Conservation (phyloP, 768 basidiomycete genomes). For the Tylopilus felleus region DNA sequence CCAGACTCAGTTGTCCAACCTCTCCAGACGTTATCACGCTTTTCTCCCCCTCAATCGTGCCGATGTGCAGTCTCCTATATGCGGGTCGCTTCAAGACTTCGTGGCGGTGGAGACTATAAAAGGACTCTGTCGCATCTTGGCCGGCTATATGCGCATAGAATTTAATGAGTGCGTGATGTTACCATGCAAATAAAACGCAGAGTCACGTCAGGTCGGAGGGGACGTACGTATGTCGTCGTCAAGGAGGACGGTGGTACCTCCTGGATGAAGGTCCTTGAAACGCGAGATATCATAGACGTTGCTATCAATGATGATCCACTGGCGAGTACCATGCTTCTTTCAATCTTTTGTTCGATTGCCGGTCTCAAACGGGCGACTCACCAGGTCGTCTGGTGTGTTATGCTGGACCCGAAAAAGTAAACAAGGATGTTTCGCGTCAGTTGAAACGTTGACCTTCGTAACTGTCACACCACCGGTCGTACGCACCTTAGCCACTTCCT, state of each 20-base stretch:
- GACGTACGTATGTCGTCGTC: neutral
- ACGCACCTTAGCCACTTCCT: constrained; percentile 68
- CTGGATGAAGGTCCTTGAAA: constrained; percentile 48
- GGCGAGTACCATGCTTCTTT: neutral
- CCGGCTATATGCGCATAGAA: constrained; percentile 63
- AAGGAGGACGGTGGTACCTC: neutral
- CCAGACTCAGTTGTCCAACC: constrained; percentile 54
- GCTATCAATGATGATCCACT: constrained; percentile 42
- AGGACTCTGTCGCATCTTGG: constrained; percentile 74
- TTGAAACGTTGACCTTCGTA: no score
- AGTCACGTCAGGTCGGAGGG: no score
- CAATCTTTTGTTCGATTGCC: neutral
- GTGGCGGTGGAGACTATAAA: constrained; percentile 73
- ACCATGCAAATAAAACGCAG: no score
- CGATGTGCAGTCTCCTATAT: constrained; percentile 23
- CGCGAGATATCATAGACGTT: constrained; percentile 79
- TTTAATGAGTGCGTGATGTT: neutral
- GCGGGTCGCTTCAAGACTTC: constrained; percentile 65
- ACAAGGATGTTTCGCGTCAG: neutral
- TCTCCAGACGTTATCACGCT: constrained; percentile 44
- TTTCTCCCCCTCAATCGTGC: constrained; percentile 57
- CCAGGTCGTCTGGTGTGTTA: constrained; percentile 73
- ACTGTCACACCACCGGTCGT: neutral
- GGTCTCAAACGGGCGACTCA: constrained; percentile 25
- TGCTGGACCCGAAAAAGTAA: constrained; percentile 44